A percentile compares a stretch with the other conserved stretches of the same genome.
Evolutionary conservation across 306 rosid species (phyloP).

Genomic region (Sicyos baderoa): DNA sequence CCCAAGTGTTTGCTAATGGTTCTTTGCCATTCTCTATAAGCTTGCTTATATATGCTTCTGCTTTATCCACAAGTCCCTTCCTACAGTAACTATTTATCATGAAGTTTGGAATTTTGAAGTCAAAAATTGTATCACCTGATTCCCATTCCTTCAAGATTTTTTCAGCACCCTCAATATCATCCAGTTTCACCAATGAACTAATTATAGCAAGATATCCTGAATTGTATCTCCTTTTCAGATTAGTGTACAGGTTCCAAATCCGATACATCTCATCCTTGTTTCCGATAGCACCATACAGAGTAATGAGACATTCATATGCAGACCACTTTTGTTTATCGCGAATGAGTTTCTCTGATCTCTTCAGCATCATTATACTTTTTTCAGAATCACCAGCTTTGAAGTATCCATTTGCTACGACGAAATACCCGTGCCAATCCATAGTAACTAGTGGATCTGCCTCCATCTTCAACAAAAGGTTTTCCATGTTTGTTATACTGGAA

Average conservation of each 20-base stretch:
- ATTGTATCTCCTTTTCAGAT: slow-evolving; percentile 6
- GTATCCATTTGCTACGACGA: slow-evolving; percentile 46
- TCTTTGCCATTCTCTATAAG: slow-evolving; percentile 42
- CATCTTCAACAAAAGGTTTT: slow-evolving; percentile 45
- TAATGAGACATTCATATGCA: slow-evolving; percentile 41
- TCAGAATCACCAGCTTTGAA: slow-evolving; percentile 38
- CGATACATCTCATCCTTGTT: slow-evolving; percentile 54
- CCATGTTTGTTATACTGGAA: slow-evolving; percentile 38
- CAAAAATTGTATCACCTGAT: slow-evolving; percentile 29
- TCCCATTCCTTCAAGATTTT: slow-evolving; percentile 61
- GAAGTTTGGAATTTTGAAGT: slow-evolving; percentile 41
- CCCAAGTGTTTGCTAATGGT: slow-evolving; percentile 38
- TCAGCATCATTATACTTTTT: slow-evolving; percentile 32
- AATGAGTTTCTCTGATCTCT: slow-evolving; percentile 37
- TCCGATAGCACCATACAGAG: slow-evolving; percentile 37
- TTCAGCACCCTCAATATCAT: slow-evolving; percentile 55
- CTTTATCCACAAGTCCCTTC: slow-evolving; percentile 44
- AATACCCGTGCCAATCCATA: slow-evolving; percentile 40
- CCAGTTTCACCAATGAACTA: slow-evolving; percentile 51
- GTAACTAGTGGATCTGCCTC: slow-evolving; percentile 39
- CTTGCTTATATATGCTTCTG: slow-evolving; percentile 33
- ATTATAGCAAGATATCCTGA: slow-evolving; percentile 42
- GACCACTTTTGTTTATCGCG: slow-evolving; percentile 10
- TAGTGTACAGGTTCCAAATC: slow-evolving; percentile 42
- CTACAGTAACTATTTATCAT: slow-evolving; percentile 49